Conservation (phyloP, 495 filamentous ascomycete genomes). For the Hyphodiscus hymeniophilus region DNA sequence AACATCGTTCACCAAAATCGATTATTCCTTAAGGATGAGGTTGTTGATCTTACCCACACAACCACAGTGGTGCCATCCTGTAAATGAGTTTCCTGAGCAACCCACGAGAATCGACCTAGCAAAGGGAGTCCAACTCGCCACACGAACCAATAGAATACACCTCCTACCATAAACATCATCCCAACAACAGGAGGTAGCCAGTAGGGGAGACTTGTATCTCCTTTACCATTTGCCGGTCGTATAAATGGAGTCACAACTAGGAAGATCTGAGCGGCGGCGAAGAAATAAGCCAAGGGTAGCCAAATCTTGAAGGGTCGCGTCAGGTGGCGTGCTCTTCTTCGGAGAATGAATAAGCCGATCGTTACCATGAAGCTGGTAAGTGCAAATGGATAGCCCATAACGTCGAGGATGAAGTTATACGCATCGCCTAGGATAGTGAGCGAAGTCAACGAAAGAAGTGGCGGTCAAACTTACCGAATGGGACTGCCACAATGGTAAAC, state of each 20-base stretch:
- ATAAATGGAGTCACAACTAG: constrained; percentile 35
- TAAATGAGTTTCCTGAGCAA: no score
- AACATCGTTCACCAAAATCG: no score
- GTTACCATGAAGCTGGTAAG: constrained; percentile 51
- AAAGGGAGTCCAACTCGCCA: no score
- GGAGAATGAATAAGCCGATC: constrained; percentile 53
- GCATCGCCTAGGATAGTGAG: constrained; percentile 53
- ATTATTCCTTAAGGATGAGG: no score
- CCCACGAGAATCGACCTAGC: no score
- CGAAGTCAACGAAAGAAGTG: constrained; percentile 61
- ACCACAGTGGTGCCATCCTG: no score
- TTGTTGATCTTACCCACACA: no score
- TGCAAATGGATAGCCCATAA: constrained; percentile 61
- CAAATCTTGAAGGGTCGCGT: constrained; percentile 64
- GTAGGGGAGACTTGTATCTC: constrained; percentile 30
- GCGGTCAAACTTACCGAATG: constrained; percentile 53
- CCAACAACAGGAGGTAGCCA: constrained; percentile 31
- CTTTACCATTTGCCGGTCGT: constrained; percentile 27
- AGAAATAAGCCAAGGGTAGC: constrained; percentile 45
- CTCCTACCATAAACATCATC: no score
- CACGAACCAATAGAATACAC: no score
- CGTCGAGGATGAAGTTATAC: constrained; percentile 67
- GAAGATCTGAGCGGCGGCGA: constrained; percentile 29
- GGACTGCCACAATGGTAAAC: no score
- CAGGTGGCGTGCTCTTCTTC: constrained; percentile 50